A percentile compares a stretch with the other conserved stretches of the same genome.
These are phyloP conservation scores for Neonectria coccinea DNA, from an alignment of 2,329 filamentous ascomycete genomes.

Conservation along the genomic window DNA sequence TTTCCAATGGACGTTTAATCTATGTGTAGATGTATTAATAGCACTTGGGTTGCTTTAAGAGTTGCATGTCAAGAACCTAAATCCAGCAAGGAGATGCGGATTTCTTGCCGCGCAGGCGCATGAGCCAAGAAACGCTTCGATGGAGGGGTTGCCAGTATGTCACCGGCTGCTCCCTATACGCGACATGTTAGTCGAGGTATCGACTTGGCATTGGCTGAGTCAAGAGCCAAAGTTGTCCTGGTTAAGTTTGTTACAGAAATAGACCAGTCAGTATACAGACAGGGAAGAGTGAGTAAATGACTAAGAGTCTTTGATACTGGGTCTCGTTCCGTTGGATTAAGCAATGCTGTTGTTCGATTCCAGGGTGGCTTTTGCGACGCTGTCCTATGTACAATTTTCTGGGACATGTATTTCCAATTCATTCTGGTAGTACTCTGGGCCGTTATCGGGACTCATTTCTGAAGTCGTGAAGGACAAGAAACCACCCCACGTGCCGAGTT, in stretches of 20 bases:
- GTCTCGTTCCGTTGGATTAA: not conserved
- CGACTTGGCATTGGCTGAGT: not conserved
- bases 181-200: not conserved
- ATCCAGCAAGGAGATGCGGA: not conserved
- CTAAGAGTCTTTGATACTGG: not conserved
- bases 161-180: constrained; percentile 5
- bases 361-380: not conserved
- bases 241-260: not conserved
- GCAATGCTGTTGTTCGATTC: not conserved
- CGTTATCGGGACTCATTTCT: not conserved
- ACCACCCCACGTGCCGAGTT: not conserved
- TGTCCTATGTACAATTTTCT: not conserved
- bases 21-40: not conserved
- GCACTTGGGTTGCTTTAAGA: not conserved
- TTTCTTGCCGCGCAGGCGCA: not conserved
- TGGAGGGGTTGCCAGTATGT: constrained; percentile 1
- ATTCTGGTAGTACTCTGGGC: not conserved
- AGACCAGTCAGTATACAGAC: not conserved
- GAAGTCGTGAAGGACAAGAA: not conserved
- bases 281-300: not conserved
- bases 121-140: not conserved
- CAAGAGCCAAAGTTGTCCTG: not conserved
- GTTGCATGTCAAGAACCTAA: not conserved
- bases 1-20: not conserved
- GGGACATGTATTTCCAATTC: not conserved